Base-by-base conservation (phyloP, 2,329 filamentous ascomycete species). In the Fusarium irregulare region DNA sequence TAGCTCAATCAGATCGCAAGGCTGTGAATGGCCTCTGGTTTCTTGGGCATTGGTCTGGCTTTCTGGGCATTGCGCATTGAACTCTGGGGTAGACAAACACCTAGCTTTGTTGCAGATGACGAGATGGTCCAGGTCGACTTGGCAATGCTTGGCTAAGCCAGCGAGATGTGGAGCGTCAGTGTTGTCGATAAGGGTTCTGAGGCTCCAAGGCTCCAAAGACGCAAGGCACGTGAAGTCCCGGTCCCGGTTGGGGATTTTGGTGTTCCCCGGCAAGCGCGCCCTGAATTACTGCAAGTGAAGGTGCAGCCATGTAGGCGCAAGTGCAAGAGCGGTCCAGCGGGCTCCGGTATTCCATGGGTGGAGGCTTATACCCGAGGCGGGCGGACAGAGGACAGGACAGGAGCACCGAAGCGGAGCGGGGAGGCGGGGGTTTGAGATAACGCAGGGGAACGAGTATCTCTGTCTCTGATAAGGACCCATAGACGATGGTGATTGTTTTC, bases 91-190 rank as follows among this genome's bases (percentile, higher is more conserved):
- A 47, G 49, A 1, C 18, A 54, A 64, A 68, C 56, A 65, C 48
- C 54, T 58, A 58, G 64, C 54, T 59, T 60, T 74, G 45, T 61
- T 46, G 66, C 27, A 54, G 46, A 72, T 68, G 72, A 32, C 62
- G 64, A 74, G 46, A 56, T 56, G 28, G 28, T 27, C 25, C 49
- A 12, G 53, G 41, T 13, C 10, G n/a, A 9, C 70, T 74, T 74
- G 67, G 72, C 56, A 20, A 37, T 46, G 37, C 46, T 68, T 58
- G 61, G 60, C 67, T 34, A 6, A 2, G 30, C 13, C 13, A 6
- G 25, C 50, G 1, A 3, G 54, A 18, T 21, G 18, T 21, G 7
- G 25, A 10, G 25, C 6, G 23, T 60, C 20, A 13, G n/a, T 57
- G 51, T 42, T 42, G 23, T 51, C 30, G 27, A 25, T 10, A 30